Conservation (phyloP, 441 rosid genomes). For the Hura crepitans region DNA sequence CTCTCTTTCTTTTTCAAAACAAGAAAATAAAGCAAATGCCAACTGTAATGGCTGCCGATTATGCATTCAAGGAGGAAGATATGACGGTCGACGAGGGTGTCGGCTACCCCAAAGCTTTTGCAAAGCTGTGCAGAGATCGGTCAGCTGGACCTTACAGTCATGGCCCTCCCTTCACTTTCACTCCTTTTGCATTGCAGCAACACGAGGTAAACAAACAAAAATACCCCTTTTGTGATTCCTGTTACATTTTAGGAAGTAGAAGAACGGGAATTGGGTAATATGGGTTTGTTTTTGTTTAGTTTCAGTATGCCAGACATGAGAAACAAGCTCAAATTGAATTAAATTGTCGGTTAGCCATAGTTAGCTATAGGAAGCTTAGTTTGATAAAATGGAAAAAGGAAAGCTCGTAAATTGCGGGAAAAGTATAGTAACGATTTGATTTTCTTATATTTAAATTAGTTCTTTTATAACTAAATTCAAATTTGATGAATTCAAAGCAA, state of each 20-base stretch:
- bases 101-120: constrained; percentile 75
- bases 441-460: not conserved
- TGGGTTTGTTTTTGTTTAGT: not conserved
- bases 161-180: constrained; percentile 79
- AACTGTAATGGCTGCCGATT: constrained; percentile 33
- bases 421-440: not conserved
- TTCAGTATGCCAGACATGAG: not conserved
- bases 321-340: not conserved
- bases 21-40: constrained; percentile 14
- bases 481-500: not conserved
- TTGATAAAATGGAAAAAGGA: not conserved
- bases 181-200: constrained; percentile 51
- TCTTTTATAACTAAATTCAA: not conserved
- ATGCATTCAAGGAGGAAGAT: constrained; percentile 48
- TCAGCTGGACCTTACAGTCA: constrained; percentile 34
- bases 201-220: constrained; percentile 47
- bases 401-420: not conserved
- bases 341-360: not conserved
- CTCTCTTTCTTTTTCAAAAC: not conserved
- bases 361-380: too few relatives aligned
- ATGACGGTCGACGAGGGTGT: constrained; percentile 53
- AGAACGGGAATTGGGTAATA: not conserved
- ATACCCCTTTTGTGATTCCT: not conserved
- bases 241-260: constrained; percentile 1
- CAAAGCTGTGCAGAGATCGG: constrained; percentile 54